Evolutionary conservation across 345 rosid genomes (phyloP).

Genomic region (Acer yangbiense): DNA sequence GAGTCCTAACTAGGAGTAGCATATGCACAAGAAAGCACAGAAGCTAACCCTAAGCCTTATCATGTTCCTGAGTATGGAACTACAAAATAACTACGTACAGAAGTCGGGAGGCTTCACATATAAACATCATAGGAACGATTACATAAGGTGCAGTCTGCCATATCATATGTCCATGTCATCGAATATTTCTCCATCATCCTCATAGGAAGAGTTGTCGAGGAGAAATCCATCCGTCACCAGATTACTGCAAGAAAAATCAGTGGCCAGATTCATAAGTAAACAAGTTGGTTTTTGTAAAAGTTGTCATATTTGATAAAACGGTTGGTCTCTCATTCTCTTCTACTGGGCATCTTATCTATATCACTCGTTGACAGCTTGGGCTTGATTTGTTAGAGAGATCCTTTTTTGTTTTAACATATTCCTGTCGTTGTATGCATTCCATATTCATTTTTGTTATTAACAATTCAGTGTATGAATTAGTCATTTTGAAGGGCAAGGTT

Average conservation of each 20-base stretch:
- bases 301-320: background rate
- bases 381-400: background rate
- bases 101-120: conserved; percentile 24
- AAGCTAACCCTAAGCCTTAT: conserved; percentile 25
- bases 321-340: background rate
- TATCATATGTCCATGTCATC: conserved; percentile 81
- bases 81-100: background rate
- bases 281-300: background rate
- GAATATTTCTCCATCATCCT: conserved; percentile 77
- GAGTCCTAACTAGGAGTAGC: conserved; percentile 9
- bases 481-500: background rate
- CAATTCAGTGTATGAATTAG: background rate
- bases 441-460: background rate
- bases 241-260: conserved; percentile 59
- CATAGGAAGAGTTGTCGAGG: conserved; percentile 35
- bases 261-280: background rate
- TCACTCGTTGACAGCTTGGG: background rate
- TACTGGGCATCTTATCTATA: background rate
- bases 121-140: conserved; percentile 16
- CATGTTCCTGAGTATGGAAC: conserved; percentile 6
- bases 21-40: conserved; percentile 4
- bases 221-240: conserved; percentile 65
- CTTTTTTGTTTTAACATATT: background rate
- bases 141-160: conserved; percentile 2
- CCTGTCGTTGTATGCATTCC: background rate